Conservation (phyloP, 768 basidiomycete species). For the Pholiota molesta region DNA sequence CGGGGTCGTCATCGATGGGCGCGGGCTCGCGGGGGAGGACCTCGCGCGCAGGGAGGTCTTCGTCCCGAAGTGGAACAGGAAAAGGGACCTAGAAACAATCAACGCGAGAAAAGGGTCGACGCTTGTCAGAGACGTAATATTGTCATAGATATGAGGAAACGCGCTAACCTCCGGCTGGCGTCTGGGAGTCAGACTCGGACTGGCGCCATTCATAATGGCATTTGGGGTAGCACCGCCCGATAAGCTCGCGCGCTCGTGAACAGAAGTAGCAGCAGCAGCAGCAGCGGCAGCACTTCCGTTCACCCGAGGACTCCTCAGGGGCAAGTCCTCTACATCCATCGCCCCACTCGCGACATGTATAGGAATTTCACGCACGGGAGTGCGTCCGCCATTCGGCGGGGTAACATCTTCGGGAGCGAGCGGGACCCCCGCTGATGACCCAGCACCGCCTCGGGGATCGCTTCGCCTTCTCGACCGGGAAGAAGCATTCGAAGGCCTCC, state of each 20-base stretch:
- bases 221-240: constrained; percentile 2
- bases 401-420: constrained; percentile 3
- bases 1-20: constrained; percentile 2
- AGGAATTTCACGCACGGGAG: neutral
- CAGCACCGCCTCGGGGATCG: neutral
- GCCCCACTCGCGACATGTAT: neutral
- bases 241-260: neutral
- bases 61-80: neutral
- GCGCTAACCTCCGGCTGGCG: constrained; percentile 8
- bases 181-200: neutral
- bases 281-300: neutral
- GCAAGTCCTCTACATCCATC: constrained; percentile 4
- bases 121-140: constrained; percentile 1
- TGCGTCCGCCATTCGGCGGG: neutral
- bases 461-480: constrained; percentile 8
- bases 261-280: neutral
- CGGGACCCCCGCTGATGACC: neutral
- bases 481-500: constrained; percentile 6
- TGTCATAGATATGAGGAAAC: neutral
- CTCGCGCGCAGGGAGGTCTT: neutral
- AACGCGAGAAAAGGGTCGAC: neutral
- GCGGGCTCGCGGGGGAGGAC: neutral
- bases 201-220: neutral
- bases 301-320: constrained; percentile 6
- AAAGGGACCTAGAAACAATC: constrained; percentile 3